A percentile compares a stretch with the other conserved stretches of the same genome.
phyloP scores from a whole-genome alignment of 805 yeast species.

The Ogataea paraovalis region DNA sequence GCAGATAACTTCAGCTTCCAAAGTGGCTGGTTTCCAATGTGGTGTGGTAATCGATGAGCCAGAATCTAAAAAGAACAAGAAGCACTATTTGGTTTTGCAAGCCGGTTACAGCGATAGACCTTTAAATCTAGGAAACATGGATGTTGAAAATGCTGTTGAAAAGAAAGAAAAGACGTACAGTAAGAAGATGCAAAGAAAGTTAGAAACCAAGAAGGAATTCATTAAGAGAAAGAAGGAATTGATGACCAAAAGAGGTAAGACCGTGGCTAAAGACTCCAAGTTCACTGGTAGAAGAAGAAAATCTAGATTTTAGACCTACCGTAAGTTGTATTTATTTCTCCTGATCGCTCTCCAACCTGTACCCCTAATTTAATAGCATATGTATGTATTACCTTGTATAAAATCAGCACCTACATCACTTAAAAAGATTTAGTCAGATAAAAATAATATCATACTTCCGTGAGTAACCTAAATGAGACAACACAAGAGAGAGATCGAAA shows the following conservation, averaged over 20 bases:
- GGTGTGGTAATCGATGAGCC: slow-evolving; percentile 93
- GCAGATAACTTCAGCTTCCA: slow-evolving; percentile 76
- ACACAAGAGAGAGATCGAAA: no score
- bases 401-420: no score
- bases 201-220: slow-evolving; percentile 76
- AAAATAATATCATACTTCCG: no score
- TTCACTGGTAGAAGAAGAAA: slow-evolving; percentile 85
- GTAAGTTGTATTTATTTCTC: not conserved
- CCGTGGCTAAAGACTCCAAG: slow-evolving; percentile 85
- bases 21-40: slow-evolving; percentile 92
- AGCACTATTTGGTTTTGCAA: slow-evolving; percentile 83
- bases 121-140: slow-evolving; percentile 74
- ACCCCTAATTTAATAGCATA: no score
- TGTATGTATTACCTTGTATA: no score
- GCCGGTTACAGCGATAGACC: slow-evolving; percentile 78
- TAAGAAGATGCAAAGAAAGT: slow-evolving; percentile 46
- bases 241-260: slow-evolving; percentile 86
- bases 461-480: no score
- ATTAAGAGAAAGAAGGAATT: slow-evolving; percentile 89
- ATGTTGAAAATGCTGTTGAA: slow-evolving; percentile 61
- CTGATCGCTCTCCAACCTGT: not conserved
- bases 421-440: no score
- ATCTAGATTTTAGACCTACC: slow-evolving; percentile 47
- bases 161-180: slow-evolving; percentile 36
- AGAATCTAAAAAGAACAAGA: slow-evolving; percentile 85